Evolutionary conservation across 2,329 filamentous ascomycete genomes (phyloP).

Genomic region (Fusarium sp.): DNA sequence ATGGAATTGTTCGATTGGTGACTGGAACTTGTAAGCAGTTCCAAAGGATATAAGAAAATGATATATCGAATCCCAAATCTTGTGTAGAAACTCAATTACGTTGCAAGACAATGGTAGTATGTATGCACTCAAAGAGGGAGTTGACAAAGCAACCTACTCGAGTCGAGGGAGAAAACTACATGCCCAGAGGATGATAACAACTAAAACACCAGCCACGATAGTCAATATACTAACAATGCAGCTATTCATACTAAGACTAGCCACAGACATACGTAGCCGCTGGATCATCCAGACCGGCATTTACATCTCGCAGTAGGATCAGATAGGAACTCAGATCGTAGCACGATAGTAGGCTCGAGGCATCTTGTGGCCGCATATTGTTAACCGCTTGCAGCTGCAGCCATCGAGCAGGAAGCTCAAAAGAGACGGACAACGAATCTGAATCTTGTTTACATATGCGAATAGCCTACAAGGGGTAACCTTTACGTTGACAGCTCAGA

Average conservation of each 20-base stretch:
- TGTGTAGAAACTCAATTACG: neutral
- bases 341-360: neutral
- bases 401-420: constrained; percentile 2
- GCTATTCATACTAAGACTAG: constrained; percentile 3
- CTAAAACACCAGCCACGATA: constrained; percentile 12
- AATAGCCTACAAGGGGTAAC: neutral
- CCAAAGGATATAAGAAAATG: neutral
- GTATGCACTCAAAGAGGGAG: neutral
- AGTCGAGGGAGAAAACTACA: constrained; percentile 5
- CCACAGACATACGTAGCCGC: constrained; percentile 6
- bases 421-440: constrained; percentile 13
- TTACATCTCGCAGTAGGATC: constrained; percentile 2
- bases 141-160: constrained; percentile 23
- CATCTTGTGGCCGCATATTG: neutral
- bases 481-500: constrained; percentile 14
- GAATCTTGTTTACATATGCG: constrained; percentile 5
- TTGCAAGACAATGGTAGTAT: constrained; percentile 8
- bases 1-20: neutral
- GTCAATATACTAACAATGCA: constrained; percentile 1
- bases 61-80: neutral
- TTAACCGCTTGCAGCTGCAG: constrained; percentile 9
- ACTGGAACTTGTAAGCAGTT: neutral
- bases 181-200: neutral
- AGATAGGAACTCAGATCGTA: neutral
- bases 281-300: constrained; percentile 14